Percentiles rank a stretch among this genome's conserved stretches.
phyloP scores from a whole-genome alignment of 2,329 filamentous ascomycete species.

The Huntiella omanensis region DNA sequence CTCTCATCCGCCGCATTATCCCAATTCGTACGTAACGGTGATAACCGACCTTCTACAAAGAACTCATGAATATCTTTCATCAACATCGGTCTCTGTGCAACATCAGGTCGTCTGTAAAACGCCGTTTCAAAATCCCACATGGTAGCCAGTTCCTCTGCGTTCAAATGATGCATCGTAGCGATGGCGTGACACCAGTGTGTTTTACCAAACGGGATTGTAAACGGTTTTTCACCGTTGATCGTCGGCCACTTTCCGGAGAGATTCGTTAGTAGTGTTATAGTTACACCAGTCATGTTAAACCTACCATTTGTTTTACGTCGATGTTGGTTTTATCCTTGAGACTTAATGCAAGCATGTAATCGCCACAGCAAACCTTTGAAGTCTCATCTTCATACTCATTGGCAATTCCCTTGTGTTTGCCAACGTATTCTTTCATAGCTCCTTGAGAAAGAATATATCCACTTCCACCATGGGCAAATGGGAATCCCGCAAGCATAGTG shows the following conservation, averaged over 20 bases:
- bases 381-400: slow-evolving; percentile 27
- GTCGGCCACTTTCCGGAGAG: slow-evolving; percentile 26
- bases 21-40: slow-evolving; percentile 27
- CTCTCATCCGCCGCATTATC: slow-evolving; percentile 31
- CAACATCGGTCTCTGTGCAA: slow-evolving; percentile 18
- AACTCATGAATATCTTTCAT: slow-evolving; percentile 29
- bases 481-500: slow-evolving; percentile 22
- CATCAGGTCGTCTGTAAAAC: slow-evolving; percentile 16
- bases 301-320: slow-evolving; percentile 23
- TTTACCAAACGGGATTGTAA: slow-evolving; percentile 26
- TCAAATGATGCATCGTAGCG: slow-evolving; percentile 36
- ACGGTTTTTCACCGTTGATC: slow-evolving; percentile 36
- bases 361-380: slow-evolving; percentile 29
- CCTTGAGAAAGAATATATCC: slow-evolving; percentile 34
- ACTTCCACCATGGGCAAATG: slow-evolving; percentile 37
- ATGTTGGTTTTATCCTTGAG: slow-evolving; percentile 26
- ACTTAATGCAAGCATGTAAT: slow-evolving; percentile 28
- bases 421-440: slow-evolving; percentile 29
- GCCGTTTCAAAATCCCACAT: slow-evolving; percentile 33
- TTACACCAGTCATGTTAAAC: slow-evolving; percentile 12
- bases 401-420: slow-evolving; percentile 23
- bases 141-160: slow-evolving; percentile 28
- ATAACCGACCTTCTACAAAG: slow-evolving; percentile 25
- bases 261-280: not conserved
- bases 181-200: slow-evolving; percentile 37